Evolutionary conservation across 352 stramenopile species (phyloP).

Genomic region (Pythium phragmiticola): DNA sequence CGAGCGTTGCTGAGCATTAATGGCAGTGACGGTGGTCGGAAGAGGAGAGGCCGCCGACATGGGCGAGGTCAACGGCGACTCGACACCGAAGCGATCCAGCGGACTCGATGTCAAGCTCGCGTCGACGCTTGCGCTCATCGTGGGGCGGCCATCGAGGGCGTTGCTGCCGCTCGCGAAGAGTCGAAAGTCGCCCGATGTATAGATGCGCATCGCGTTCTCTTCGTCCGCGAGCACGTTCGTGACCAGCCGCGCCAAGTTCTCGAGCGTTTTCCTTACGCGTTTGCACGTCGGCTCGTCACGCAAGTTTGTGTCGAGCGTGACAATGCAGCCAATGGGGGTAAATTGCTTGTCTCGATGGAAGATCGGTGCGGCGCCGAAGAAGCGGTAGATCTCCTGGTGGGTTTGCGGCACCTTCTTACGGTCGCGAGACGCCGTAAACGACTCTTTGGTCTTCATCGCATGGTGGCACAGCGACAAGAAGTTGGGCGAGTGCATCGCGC

Average conservation of each 20-base stretch:
- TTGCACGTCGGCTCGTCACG: slow-evolving; percentile 34
- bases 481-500: slow-evolving; percentile 49
- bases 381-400: slow-evolving; percentile 46
- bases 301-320: slow-evolving; percentile 53
- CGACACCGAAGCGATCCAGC: slow-evolving; percentile 40
- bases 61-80: slow-evolving; percentile 23
- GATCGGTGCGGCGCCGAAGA: slow-evolving; percentile 63
- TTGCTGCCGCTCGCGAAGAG: slow-evolving; percentile 38
- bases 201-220: slow-evolving; percentile 59
- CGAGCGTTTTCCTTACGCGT: slow-evolving; percentile 57
- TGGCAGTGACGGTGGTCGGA: neutral
- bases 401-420: slow-evolving; percentile 28
- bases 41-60: slow-evolving; percentile 8
- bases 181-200: slow-evolving; percentile 60
- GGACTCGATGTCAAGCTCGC: slow-evolving; percentile 19
- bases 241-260: slow-evolving; percentile 60
- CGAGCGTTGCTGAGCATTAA: slow-evolving; percentile 29
- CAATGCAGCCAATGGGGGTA: slow-evolving; percentile 50
- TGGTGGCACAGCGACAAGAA: slow-evolving; percentile 61
- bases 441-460: slow-evolving; percentile 37
- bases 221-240: slow-evolving; percentile 60
- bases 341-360: slow-evolving; percentile 26
- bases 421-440: slow-evolving; percentile 48
- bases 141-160: slow-evolving; percentile 16
- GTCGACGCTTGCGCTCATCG: slow-evolving; percentile 18